phyloP scores from a whole-genome alignment of 2,329 filamentous ascomycete species.

The Phaeosphaeria sp. region DNA sequence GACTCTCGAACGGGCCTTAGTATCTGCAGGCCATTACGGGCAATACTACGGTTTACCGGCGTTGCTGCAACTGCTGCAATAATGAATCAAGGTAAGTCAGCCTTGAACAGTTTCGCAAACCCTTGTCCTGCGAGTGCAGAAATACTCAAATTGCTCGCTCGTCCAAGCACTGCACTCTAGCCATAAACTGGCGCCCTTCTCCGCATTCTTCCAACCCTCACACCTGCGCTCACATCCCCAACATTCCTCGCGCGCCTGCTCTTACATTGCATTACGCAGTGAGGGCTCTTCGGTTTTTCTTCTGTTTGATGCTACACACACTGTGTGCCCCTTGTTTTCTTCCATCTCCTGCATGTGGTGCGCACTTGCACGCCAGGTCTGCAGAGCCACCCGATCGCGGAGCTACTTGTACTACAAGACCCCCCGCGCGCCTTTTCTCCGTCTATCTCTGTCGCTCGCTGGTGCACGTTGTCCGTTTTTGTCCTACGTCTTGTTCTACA shows the following conservation, averaged over 20 bases:
- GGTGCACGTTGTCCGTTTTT: conserved; percentile 49
- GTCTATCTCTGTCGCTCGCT: conserved; percentile 26
- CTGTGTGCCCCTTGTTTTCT: conserved; percentile 34
- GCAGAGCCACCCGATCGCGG: conserved; percentile 40
- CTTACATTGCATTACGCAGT: conserved; percentile 40
- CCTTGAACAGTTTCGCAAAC: conserved; percentile 31
- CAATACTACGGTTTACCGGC: conserved; percentile 24
- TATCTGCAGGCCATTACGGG: conserved; percentile 21
- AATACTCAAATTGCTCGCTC: conserved; percentile 28
- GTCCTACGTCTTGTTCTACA: conserved; percentile 44
- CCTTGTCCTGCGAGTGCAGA: conserved; percentile 33
- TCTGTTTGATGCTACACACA: conserved; percentile 39
- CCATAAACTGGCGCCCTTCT: conserved; percentile 44
- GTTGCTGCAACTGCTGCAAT: conserved; percentile 32
- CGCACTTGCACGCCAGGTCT: conserved; percentile 39
- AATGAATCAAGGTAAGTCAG: conserved; percentile 51
- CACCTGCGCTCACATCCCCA: conserved; percentile 13
- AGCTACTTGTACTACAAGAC: conserved; percentile 43
- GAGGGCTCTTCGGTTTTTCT: conserved; percentile 18
- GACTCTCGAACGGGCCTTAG: conserved; percentile 25
- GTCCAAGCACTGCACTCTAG: conserved; percentile 33
- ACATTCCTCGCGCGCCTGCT: conserved; percentile 38
- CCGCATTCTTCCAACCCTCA: conserved; percentile 41
- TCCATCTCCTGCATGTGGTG: conserved; percentile 40
- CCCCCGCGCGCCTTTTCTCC: conserved; percentile 36